phyloP scores from a whole-genome alignment of 192 early-diverging fungal species.

The Rhizoclosmatium sp. region DNA sequence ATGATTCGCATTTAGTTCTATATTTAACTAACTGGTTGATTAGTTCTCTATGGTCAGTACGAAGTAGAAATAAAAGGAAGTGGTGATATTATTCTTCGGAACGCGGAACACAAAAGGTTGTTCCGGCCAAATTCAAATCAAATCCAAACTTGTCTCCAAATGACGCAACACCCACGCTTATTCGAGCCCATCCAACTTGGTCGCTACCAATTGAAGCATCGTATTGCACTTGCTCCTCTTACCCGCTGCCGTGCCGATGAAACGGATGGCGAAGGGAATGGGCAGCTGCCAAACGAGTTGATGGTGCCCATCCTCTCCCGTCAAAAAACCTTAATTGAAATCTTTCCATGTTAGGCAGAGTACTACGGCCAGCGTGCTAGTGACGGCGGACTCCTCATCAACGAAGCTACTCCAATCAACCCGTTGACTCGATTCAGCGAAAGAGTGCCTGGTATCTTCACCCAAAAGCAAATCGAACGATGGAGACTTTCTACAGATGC shows the following conservation, averaged over 20 bases:
- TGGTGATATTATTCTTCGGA: too few relatives aligned
- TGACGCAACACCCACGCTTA: not conserved
- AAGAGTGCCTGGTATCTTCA: slow-evolving; percentile 52
- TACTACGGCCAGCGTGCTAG: slow-evolving; percentile 43
- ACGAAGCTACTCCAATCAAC: slow-evolving; percentile 32
- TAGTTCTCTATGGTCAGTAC: too few relatives aligned
- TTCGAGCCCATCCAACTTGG: slow-evolving; percentile 20
- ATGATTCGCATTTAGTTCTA: too few relatives aligned
- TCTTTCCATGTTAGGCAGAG: not conserved
- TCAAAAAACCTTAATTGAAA: not conserved
- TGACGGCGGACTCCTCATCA: slow-evolving; percentile 43
- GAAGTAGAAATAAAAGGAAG: too few relatives aligned
- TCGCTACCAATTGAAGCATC: slow-evolving; percentile 23
- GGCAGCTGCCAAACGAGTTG: slow-evolving; percentile 21
- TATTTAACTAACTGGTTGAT: too few relatives aligned
- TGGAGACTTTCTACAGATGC: slow-evolving; percentile 59
- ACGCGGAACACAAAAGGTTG: too few relatives aligned
- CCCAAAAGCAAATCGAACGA: slow-evolving; percentile 46
- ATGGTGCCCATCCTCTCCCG: not conserved
- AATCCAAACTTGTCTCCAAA: too few relatives aligned
- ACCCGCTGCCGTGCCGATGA: slow-evolving; percentile 29
- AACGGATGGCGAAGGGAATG: not conserved
- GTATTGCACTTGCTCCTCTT: slow-evolving; percentile 46
- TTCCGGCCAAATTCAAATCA: too few relatives aligned
- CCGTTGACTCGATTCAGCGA: not conserved